Base-by-base conservation (phyloP, 1,139 yeast species). In the Nematodospora anomalae region DNA sequence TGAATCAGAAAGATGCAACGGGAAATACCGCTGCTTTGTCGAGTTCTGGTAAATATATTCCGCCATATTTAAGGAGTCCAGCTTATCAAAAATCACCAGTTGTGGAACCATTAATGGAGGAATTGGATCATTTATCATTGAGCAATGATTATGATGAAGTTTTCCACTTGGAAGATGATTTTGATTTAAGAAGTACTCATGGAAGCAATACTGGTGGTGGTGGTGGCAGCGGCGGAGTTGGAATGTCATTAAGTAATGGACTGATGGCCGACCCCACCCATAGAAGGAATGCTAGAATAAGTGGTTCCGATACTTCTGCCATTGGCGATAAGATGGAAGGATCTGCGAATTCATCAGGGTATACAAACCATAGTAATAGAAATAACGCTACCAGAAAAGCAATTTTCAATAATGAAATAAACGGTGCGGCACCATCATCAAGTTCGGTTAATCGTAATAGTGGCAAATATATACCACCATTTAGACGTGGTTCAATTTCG, bases 391-490 rank as follows among this genome's bases (percentile, higher is more conserved):
- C 38, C 3, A 33, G 41, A 31, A 42, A 32, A 26, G 35, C 43
- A 13, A 18, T 42, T 3, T 40, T 40, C 35, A 40, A 39, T 15
- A 28, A 30, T 26, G 38, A 34, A 8, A 28, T 35, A 12, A 11
- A 22, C 10, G 22, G 12, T 13, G 20, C 35, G 18, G 20, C 35
- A 22, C 18, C 40, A 20, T 35, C 47, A 16, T 47, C 51, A 15
- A 42, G 53, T 29, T 55, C 63, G 33, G 56, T 33, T 8, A 35
- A 34, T 30, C 24, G 54, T 32, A 58, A 66, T n/a, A 61, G 69
- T 26, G 83, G 83, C 1, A 80, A 80, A 52, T 83, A 83, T 49
- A 64, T 83, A 30, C 90, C 90, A 20, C 92, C 90, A 12, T 81
- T 76, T 53, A 64, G 84, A 51, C 68, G 90, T 53, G 70, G 70